These are phyloP conservation scores for Saccharomycopsis sp. DNA, from an alignment of 805 yeast genomes.

Conservation along the genomic window DNA sequence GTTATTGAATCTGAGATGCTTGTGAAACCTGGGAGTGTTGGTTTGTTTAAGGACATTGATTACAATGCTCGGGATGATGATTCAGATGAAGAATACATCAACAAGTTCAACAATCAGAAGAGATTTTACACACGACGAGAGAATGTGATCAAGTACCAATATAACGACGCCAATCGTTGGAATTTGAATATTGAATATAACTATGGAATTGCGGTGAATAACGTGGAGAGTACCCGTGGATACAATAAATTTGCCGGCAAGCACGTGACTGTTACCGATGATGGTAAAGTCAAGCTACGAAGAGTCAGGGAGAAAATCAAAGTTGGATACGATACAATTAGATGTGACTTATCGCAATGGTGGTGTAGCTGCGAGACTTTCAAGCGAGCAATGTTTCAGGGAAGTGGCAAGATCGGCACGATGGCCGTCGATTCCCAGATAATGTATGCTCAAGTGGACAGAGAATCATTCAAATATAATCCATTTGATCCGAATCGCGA, in stretches of 20 bases:
- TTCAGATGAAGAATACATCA: slow-evolving; percentile 18
- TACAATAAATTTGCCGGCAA: not conserved
- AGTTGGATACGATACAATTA: not conserved
- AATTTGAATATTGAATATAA: not conserved
- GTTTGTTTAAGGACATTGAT: slow-evolving; percentile 1
- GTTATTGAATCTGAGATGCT: too few relatives aligned
- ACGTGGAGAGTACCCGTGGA: not conserved
- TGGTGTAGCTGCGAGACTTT: not conserved
- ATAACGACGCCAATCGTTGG: slow-evolving; percentile 1
- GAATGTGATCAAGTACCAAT: slow-evolving; percentile 7
- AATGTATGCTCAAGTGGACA: too few relatives aligned
- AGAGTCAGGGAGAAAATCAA: not conserved
- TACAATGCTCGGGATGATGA: slow-evolving; percentile 9
- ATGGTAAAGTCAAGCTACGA: not conserved
- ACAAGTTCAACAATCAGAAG: slow-evolving; percentile 8
- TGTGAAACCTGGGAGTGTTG: too few relatives aligned
- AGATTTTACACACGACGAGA: slow-evolving; percentile 12
- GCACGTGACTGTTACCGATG: not conserved
- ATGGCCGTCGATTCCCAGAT: too few relatives aligned
- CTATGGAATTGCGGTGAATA: not conserved
- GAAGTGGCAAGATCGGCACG: too few relatives aligned
- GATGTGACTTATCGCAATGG: not conserved
- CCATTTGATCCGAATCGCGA: too few relatives aligned
- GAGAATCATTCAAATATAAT: too few relatives aligned
- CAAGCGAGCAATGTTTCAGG: not conserved